Evolutionary conservation across 805 yeast species (phyloP), one percentile per base, ranked within the genome.

Genomic region (Wickerhamiella galacta): DNA sequence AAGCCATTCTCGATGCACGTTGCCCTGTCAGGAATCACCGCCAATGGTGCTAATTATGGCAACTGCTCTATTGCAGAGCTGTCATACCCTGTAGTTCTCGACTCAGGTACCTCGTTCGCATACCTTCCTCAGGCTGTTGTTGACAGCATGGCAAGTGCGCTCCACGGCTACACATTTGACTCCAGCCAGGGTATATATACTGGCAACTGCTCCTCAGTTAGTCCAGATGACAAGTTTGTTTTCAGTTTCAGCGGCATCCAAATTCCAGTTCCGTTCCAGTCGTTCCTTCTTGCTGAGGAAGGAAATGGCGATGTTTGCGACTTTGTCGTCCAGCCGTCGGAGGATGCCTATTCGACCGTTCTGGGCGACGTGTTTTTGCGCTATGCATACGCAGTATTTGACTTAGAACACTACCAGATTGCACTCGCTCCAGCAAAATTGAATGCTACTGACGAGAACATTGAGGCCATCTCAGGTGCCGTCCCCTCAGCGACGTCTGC

Each of bases 341-440:
- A 30, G 38, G 27, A 49, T 57, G 36, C 38, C 22, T 43, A 35
- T 41, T 21, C 49, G 57, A 36, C 47, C 23, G 60, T 73, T 37
- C 56, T 78, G 21, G 90, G 90, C 6, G 83, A 75, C 46, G 64
- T 67, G 31, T 66, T 78, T 45, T 53, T 78, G 40, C 61, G 79
- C 36, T 63, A 67, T 24, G 74, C 74, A n/a, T 79, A 78, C 46
- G 64, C 70, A 15, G 82, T 75, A n/a, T 74, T 67, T 49, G 79
- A 79, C 48, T 54, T 75, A 31, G 80, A 73, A 21, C 65, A 64
- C 42, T 53, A 52, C 32, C 60, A 68, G 46, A 58, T 77, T 23
- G 70, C 75, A 1, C 41, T 78, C 30, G 82, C 75, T 9, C 68
- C 64, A 35, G 62, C 68, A 20, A 45, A 39, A 25, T 40, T 38